Evolutionary conservation across 768 basidiomycete genomes (phyloP).

Genomic region (Boletus sensibilis): DNA sequence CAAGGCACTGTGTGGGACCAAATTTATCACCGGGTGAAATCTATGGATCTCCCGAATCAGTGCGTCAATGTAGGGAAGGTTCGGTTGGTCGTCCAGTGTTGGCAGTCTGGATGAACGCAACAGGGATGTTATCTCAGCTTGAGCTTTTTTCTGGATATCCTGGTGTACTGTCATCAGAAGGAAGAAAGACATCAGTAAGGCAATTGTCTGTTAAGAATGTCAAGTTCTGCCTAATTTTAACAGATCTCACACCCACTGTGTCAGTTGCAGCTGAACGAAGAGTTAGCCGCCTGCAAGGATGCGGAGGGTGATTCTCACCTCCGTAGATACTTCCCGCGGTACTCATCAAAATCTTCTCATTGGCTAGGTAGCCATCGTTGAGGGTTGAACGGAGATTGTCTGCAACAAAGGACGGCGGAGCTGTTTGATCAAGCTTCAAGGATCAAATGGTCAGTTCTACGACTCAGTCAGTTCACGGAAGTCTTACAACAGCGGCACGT

Average conservation of each 20-base stretch:
- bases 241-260: neutral
- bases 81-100: slow-evolving; percentile 22
- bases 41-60: slow-evolving; percentile 24
- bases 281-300: neutral
- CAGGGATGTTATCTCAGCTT: slow-evolving; percentile 24
- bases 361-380: neutral
- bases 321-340: slow-evolving; percentile 8
- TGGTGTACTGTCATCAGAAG: slow-evolving; percentile 18
- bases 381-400: neutral
- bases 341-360: slow-evolving; percentile 4
- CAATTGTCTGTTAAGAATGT: slow-evolving; percentile 1
- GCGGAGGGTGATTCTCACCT: neutral
- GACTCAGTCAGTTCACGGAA: too few species aligned
- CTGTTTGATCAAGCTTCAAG: slow-evolving; percentile 3
- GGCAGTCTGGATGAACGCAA: slow-evolving; percentile 24
- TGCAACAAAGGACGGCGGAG: slow-evolving; percentile 4
- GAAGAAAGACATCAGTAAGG: slow-evolving; percentile 11
- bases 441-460: neutral
- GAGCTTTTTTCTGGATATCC: slow-evolving; percentile 25
- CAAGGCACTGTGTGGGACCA: slow-evolving; percentile 17
- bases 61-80: slow-evolving; percentile 29
- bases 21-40: slow-evolving; percentile 16
- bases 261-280: slow-evolving; percentile 8
- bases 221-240: neutral
- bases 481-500: slow-evolving; percentile 6